A percentile compares a stretch with the other conserved stretches of the same genome.
These are phyloP conservation scores for Heritiera fomes DNA, from an alignment of 345 rosid genomes.

Conservation along the genomic window DNA sequence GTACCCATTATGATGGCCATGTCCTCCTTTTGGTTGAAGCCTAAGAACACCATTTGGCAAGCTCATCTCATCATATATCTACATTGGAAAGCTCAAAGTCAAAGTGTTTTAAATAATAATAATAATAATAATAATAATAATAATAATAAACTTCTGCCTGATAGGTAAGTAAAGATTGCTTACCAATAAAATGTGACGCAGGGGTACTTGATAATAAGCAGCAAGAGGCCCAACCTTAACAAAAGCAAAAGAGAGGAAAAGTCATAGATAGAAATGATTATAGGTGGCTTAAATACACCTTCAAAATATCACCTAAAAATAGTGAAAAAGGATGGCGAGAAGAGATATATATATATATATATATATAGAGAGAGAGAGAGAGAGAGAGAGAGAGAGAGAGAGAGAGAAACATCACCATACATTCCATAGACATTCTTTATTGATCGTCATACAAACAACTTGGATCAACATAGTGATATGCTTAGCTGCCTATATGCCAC, in stretches of 20 bases:
- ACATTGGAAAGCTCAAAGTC: constrained; percentile 24
- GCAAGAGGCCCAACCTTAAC: constrained; percentile 91
- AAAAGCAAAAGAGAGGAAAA: constrained; percentile 18
- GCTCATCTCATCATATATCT: constrained; percentile 89
- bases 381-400: background rate
- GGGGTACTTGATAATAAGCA: constrained; percentile 81
- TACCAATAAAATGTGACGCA: constrained; percentile 87
- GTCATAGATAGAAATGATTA: constrained; percentile 6
- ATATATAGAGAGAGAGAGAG: background rate
- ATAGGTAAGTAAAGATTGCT: background rate
- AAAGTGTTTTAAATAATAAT: background rate
- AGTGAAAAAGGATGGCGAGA: background rate
- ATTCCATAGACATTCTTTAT: background rate
- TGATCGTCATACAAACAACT: background rate
- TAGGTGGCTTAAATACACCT: background rate
- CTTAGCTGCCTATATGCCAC: background rate
- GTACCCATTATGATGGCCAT: constrained; percentile 92
- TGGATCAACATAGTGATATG: background rate
- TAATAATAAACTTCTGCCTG: background rate
- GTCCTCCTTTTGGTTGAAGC: constrained; percentile 86
- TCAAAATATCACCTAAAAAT: background rate
- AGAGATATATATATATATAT: background rate
- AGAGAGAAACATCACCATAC: background rate
- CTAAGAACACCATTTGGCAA: constrained; percentile 88
- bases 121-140: background rate